Percentiles rank a stretch among this genome's conserved stretches.
Evolutionary conservation across 768 basidiomycete genomes (phyloP).

Genomic region (Amylocystis lapponica): DNA sequence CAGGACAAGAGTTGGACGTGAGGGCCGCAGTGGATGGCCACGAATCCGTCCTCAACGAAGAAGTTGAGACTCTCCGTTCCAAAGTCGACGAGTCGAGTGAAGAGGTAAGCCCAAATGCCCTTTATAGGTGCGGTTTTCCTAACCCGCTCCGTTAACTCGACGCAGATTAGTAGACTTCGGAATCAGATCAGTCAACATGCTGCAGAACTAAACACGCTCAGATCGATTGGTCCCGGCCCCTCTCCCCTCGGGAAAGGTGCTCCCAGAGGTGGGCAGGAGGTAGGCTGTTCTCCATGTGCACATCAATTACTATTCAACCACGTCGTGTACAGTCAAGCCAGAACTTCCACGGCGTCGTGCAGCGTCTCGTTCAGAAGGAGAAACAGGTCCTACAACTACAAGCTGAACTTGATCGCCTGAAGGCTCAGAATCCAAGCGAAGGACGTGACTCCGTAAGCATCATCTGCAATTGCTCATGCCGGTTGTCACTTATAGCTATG

Average conservation of each 20-base stretch:
- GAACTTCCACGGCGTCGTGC: constrained; percentile 69
- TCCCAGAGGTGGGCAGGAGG: constrained; percentile 55
- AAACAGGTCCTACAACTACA: constrained; percentile 74
- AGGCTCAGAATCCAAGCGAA: constrained; percentile 51
- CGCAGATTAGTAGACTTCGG: constrained; percentile 45
- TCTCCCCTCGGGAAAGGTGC: constrained; percentile 33
- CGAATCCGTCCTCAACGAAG: constrained; percentile 46
- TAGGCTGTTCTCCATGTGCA: constrained; percentile 18
- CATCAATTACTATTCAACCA: not conserved
- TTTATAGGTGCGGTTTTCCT: not conserved
- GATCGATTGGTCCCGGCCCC: constrained; percentile 40
- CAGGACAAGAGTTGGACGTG: constrained; percentile 57
- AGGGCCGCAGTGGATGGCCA: constrained; percentile 35
- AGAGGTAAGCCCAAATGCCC: constrained; percentile 42
- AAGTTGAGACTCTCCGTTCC: constrained; percentile 51
- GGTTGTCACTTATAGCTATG: not conserved
- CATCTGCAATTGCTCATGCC: not conserved
- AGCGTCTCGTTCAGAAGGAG: constrained; percentile 79
- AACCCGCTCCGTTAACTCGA: not conserved
- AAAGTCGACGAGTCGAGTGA: constrained; percentile 60
- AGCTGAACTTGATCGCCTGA: constrained; percentile 61
- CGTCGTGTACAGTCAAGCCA: constrained; percentile 23
- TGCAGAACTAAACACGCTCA: constrained; percentile 64
- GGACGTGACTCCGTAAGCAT: constrained; percentile 52
- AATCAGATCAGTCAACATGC: constrained; percentile 54